Evolutionary conservation across 202 grass and related monocot genomes (phyloP), one percentile per base, ranked within the genome.

Genomic region (Digitaria exilis): DNA sequence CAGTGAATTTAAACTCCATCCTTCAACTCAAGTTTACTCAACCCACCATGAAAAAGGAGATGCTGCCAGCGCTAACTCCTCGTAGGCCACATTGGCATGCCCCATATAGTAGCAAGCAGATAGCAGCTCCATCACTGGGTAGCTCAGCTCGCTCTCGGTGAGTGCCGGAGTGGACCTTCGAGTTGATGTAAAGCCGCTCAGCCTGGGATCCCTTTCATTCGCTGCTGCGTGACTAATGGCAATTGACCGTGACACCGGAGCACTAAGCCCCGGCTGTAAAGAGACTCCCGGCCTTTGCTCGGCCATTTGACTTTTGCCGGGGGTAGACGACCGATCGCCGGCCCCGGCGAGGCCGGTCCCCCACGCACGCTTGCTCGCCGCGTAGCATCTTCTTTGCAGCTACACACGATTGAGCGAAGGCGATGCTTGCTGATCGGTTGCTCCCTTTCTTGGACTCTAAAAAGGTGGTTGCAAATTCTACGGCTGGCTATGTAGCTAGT

Each of bases 271-370:
- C 73, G 7, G 65, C 26, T 45, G 76, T 69, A 83, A 83, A 82
- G 41, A 59, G 9, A 42, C 66, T 21, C 56, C 18, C 14, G 71
- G 25, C 66, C 39, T 85, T n/a, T 82, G 31, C 62, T 62, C n/a
- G 5, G 58, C 50, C 79, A 79, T 90, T 83, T 90, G 88, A 90
- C 88, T 74, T 69, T 51, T 26, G 71, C 45, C 55, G 56, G 65
- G 55, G 25, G n/a, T n/a, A n/a, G n/a, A 41, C 63, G 2, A 42
- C 25, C 68, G 19, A 24, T 43, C 41, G 5, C 4, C 57, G 8
- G 14, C 44, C 31, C 29, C 9, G 60, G 60, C 29, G 13, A 49
- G 17, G 64, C 18, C 1, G 37, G 50, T 4, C 62, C 59, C 57
- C 39, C 80, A 73, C 65, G 29, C 71, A 22, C 28, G 48, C 84